Evolutionary conservation across 1,284 basidiomycete genomes (phyloP), one percentile per base, ranked within the genome.

Genomic region (Exobasidium cylindrosporum): DNA sequence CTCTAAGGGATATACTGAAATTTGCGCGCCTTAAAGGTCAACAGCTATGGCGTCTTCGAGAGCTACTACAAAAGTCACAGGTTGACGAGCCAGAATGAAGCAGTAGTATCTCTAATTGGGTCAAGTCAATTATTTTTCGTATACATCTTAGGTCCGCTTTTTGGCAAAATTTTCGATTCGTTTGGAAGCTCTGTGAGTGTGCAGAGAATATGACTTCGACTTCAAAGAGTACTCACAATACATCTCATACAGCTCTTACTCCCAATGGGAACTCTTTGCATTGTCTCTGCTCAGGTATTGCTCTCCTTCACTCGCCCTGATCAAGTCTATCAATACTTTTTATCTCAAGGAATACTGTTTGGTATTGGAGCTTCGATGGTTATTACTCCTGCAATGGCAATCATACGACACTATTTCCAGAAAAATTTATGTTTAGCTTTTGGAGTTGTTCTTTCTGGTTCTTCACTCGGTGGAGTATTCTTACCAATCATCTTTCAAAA

Each of bases 391-490:
- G 58, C 47, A 2, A 30, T 60, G n/a, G 58, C 58, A 17, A 28
- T 60, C 5, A n/a, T 60, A 14, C 23, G 54, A 13, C 58, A 60
- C 29, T 60, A 43, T 28, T 60, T 60, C 58, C 17, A 52, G 14
- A 1, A 29, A 13, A 57, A 40, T 7, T 10, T 49, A 21, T 49
- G 10, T 28, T 23, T 23, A 13, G 55, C 55, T 11, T 26, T 58
- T n/a, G 73, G 73, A 29, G n/a, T 76, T 24, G 65, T 68, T n/a
- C 67, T 72, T 2, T 62, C 66, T 1, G 73, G 74, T 3, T 67
- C 64, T 21, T 62, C 61, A 1, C 61, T 70, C 4, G 73, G 74
- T 3, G 69, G 69, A 28, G 66, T 76, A 64, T 46, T 76, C 56
- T 76, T 68, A 35, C 71, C 74, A 5, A 73, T 76, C 58, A 53